Base-by-base conservation (phyloP, 345 rosid genomes). In the Camelina hispida region DNA sequence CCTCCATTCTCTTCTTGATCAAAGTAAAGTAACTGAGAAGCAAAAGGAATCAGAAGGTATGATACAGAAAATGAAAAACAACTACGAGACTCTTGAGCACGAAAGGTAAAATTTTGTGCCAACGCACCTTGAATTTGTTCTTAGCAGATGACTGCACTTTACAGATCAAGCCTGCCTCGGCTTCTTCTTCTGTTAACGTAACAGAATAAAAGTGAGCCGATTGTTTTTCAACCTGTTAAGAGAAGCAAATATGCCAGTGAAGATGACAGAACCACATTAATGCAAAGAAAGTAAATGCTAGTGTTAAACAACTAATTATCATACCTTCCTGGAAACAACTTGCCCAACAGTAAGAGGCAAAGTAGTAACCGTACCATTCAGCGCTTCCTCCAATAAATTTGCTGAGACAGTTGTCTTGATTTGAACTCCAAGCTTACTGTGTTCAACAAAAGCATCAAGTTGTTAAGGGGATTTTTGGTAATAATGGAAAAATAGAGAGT, bases 401-500 rank as follows among this genome's bases (percentile, higher is more conserved):
- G 97, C 96, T 42, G 98, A 92, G 63, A 94, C 93, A 37, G 92
- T 87, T 76, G 98, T 94, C 87, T 90, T 94, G 76, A 94, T 92
- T 14, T 97, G 98, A 73, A 94, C 96, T 44, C 98, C 98, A 40
- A 94, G 97, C 84, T 94, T 94, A 83, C 98, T 92, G 66, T 65
- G 22, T 73, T 62, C 57, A 10, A 67, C 8, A 53, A 46, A 25
- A n/a, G 18, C 30, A 0, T 50, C 28, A 70, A 22, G 12, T 6
- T 68, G 56, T 7, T 20, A 51, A 50, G 9, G 25, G 30, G 15
- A 42, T 63, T 47, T 5, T 37, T 50, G 13, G 23, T 51, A 53
- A 22, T 17, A 34, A 43, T 48, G 18, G 25, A 16, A 67, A 12
- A 55, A 46, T 68, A 75, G 17, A 76, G 59, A 64, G 22, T 18